Conservation (phyloP, 805 yeast species). For the Wickerhamomyces pijperi region DNA sequence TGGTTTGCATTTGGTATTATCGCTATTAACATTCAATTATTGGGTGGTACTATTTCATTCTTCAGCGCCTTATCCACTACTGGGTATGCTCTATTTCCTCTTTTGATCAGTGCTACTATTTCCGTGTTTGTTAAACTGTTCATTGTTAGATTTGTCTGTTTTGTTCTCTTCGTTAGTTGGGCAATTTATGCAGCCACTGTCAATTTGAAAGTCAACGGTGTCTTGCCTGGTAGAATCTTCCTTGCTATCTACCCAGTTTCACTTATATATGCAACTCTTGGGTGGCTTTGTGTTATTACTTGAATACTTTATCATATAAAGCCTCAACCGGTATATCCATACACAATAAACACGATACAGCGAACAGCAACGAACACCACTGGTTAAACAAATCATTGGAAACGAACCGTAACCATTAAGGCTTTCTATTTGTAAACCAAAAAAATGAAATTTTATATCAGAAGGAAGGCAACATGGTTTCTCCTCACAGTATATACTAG, state of each 20-base stretch:
- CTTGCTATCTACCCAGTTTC: slow-evolving; percentile 60
- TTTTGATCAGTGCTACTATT: slow-evolving; percentile 40
- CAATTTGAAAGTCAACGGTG: slow-evolving; percentile 53
- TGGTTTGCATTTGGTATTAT: slow-evolving; percentile 54
- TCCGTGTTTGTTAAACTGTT: slow-evolving; percentile 37
- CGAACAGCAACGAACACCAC: too few relatives aligned
- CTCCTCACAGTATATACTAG: background rate
- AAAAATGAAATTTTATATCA: background rate
- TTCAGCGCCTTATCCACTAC: slow-evolving; percentile 59
- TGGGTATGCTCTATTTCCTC: slow-evolving; percentile 62
- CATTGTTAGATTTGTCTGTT: slow-evolving; percentile 36
- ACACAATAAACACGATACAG: too few relatives aligned
- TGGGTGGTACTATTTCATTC: slow-evolving; percentile 51
- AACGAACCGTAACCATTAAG: background rate
- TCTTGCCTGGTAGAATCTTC: slow-evolving; percentile 46
- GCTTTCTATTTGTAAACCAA: too few relatives aligned
- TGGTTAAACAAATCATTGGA: too few relatives aligned
- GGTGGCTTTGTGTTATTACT: slow-evolving; percentile 59
- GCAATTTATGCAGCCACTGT: slow-evolving; percentile 52
- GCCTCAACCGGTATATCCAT: too few relatives aligned
- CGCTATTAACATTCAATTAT: slow-evolving; percentile 53
- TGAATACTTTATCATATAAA: slow-evolving; percentile 10
- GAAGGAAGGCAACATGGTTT: background rate
- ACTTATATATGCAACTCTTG: slow-evolving; percentile 47
- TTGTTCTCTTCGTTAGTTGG: slow-evolving; percentile 42